Evolutionary conservation across 331 rosid species (phyloP), one percentile per base, ranked within the genome.

Genomic region (Pyracantha coccinea): DNA sequence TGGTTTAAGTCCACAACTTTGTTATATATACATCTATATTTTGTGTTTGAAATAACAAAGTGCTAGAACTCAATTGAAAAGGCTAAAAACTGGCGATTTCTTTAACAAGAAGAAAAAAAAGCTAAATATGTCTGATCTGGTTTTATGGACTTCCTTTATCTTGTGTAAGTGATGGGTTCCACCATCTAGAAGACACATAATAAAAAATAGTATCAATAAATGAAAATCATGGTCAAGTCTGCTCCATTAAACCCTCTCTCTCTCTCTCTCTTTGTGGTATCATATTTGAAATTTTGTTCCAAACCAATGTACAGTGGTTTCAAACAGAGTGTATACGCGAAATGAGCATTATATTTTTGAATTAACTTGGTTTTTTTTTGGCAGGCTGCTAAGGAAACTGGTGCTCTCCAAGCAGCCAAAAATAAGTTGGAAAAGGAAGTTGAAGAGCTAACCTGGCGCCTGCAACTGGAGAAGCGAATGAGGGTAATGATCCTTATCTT

Each of bases 381-480:
- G 14, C 83, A 95, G 99, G 99, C 95, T 68, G 96, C 97, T 54
- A 90, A 76, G 85, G 97, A 95, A 84, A 21, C 97, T 50, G 90
- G 92, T 81, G 99, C 90, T 77, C 93, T 95, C 29, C 92, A 90
- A 85, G 97, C 89, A 69, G 97, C 99, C 28, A 95, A 90, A 84
- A 44, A 45, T 71, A 80, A 83, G 83, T 87, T 95, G 73, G 97
- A 92, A 88, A 82, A 87, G 83, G 84, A 94, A 84, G 99, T 94
- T 75, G 89, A 92, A 87, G 99, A 90, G 77, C 84, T 94, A 80
- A 90, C 80, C 52, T 82, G 35, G 78, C 74, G 76, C 53, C 81
- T 91, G 79, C 78, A 93, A 83, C 69, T 76, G 69, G 98, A 93
- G 89, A 86, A 83, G 82, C 78, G 69, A 71, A 84, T 76, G 81